phyloP scores from a whole-genome alignment of 345 rosid genomes.

The Citrus cavaleriei region DNA sequence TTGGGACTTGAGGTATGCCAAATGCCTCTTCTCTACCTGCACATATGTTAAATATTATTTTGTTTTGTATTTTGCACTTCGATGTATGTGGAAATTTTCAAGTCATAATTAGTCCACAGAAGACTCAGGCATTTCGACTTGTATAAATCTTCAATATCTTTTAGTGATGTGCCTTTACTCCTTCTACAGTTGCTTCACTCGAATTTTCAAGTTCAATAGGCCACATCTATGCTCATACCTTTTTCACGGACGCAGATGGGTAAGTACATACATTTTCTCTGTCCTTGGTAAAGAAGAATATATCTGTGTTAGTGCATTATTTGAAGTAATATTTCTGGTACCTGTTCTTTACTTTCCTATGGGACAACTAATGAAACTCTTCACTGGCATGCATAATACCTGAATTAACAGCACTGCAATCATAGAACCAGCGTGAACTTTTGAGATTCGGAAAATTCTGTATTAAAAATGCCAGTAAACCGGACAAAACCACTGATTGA shows the following conservation, averaged over 20 bases:
- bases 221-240: constrained; percentile 53
- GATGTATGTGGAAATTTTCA: background rate
- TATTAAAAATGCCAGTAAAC: background rate
- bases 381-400: background rate
- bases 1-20: constrained; percentile 88
- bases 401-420: background rate
- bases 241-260: constrained; percentile 79
- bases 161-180: background rate
- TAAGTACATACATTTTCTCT: constrained; percentile 26
- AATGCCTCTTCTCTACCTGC: background rate
- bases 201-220: constrained; percentile 74
- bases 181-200: constrained; percentile 67
- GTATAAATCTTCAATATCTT: background rate
- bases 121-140: background rate
- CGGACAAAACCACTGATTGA: background rate
- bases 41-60: background rate
- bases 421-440: background rate
- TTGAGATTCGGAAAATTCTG: background rate
- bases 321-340: background rate
- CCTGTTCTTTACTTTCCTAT: background rate
- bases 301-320: background rate
- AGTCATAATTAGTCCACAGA: background rate
- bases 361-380: background rate
- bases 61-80: background rate
- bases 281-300: background rate